Percentiles rank a stretch among this genome's conserved stretches.
Evolutionary conservation across 306 rosid species (phyloP).

Genomic region (Prosopis cineraria): DNA sequence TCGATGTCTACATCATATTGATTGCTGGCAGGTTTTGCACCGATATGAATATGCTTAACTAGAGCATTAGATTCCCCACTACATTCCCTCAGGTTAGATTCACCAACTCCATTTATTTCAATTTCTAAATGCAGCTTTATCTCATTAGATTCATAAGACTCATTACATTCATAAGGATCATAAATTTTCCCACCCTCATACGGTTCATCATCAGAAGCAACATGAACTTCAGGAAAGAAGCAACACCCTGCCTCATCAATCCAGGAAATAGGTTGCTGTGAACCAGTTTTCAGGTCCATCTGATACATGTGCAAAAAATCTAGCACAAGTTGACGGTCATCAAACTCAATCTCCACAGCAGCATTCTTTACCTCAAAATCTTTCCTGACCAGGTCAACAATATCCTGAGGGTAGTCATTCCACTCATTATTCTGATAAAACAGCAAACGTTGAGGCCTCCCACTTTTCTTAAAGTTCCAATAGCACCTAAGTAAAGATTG

Average conservation of each 20-base stretch:
- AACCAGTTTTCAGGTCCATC: slow-evolving; percentile 60
- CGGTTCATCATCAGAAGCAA: slow-evolving; percentile 28
- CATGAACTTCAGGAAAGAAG: slow-evolving; percentile 67
- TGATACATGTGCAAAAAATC: slow-evolving; percentile 72
- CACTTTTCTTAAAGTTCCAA: slow-evolving; percentile 56
- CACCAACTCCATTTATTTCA: slow-evolving; percentile 49
- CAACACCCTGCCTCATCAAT: slow-evolving; percentile 66
- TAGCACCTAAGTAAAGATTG: slow-evolving; percentile 48
- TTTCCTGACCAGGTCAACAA: slow-evolving; percentile 50
- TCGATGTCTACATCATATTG: slow-evolving; percentile 42
- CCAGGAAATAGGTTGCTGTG: slow-evolving; percentile 65
- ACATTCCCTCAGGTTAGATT: slow-evolving; percentile 46
- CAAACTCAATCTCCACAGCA: slow-evolving; percentile 48
- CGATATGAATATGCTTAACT: slow-evolving; percentile 37
- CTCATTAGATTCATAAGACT: slow-evolving; percentile 44
- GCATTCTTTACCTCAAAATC: slow-evolving; percentile 60
- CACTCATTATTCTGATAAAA: slow-evolving; percentile 61
- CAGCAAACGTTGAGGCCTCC: slow-evolving; percentile 62
- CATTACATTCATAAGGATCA: slow-evolving; percentile 36
- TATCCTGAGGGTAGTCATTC: slow-evolving; percentile 54
- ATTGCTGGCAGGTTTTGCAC: slow-evolving; percentile 35
- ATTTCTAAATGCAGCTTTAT: slow-evolving; percentile 65
- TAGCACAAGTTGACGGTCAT: slow-evolving; percentile 47
- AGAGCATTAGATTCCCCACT: slow-evolving; percentile 59
- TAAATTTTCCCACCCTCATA: slow-evolving; percentile 24